Base-by-base conservation (phyloP, 345 rosid species). In the Camelina sativa region DNA sequence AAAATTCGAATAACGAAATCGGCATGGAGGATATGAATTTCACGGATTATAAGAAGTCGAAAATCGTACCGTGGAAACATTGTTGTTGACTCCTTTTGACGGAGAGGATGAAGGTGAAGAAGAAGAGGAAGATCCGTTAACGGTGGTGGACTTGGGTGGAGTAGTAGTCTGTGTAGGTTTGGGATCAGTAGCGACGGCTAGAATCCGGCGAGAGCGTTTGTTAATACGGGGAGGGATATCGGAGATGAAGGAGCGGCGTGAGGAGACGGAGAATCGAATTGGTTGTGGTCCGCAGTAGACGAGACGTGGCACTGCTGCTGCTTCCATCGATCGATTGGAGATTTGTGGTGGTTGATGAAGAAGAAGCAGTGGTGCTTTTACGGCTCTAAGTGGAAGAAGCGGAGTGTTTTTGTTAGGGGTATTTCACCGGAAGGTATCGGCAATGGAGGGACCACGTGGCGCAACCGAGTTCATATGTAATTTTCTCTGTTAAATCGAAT, bases 131-230 rank as follows among this genome's bases (percentile, higher is more conserved):
- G 89, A 78, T 65, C 86, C 88, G 58, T 84, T 86, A n/a, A 63
- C 67, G 62, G 59, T 46, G 77, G 60, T 56, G 3, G 92, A 63
- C 69, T 75, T 73, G 9, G 80, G 53, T n/a, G 83, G 76, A 7
- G 71, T 73, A 7, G 71, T 73, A 11, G 84, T 77, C 62, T 72
- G 84, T 4, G 84, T 46, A 20, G 96, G 91, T 74, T 88, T 91
- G 15, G 96, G 88, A 20, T 91, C 92, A 51, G 95, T 79, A 12
- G 96, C 89, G 47, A 91, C 84, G 38, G 97, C 93, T 28, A 82
- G 62, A 46, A 88, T 82, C 37, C 74, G 82, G 32, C 79, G 76
- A 28, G 81, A 58, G 17, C 86, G 83, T 48, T 76, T 71, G 8
- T 34, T 7, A 3, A 70, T 71, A 3, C 87, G 83, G 38, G 58